Percentiles rank a stretch among this genome's conserved stretches.
phyloP scores from a whole-genome alignment of 1,284 basidiomycete genomes.

The Ganoderma lingzhi region DNA sequence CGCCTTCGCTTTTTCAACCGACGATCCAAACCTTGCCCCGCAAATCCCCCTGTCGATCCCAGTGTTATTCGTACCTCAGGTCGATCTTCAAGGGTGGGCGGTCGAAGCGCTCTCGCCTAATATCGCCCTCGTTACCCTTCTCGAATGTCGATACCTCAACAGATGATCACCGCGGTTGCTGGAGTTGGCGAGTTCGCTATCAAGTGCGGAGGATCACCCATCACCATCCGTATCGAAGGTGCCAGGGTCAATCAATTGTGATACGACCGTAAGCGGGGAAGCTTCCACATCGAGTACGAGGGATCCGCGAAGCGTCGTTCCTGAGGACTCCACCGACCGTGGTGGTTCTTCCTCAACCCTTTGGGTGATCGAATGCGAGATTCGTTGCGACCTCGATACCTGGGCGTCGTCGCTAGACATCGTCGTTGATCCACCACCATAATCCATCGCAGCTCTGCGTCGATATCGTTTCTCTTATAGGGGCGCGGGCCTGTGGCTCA shows the following conservation, averaged over 20 bases:
- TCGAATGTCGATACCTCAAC: conserved; percentile 92
- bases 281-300: conserved; percentile 89
- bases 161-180: conserved; percentile 89
- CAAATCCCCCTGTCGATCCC: conserved; percentile 76
- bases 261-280: conserved; percentile 90
- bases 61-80: conserved; percentile 92
- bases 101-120: conserved; percentile 96
- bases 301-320: conserved; percentile 62
- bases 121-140: conserved; percentile 92
- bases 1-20: conserved; percentile 94
- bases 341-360: conserved; percentile 38
- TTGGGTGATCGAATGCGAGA: conserved; percentile 88
- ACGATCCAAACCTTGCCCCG: conserved; percentile 89
- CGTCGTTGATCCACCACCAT: conserved; percentile 94
- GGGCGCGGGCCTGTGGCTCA: conserved; percentile 97
- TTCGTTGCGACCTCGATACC: conserved; percentile 93
- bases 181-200: conserved; percentile 95
- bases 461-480: conserved; percentile 88
- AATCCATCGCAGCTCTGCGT: conserved; percentile 83
- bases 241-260: conserved; percentile 78
- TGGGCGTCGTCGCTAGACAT: conserved; percentile 92
- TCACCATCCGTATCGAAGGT: conserved; percentile 85
- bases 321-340: conserved; percentile 19
- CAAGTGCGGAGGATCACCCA: conserved; percentile 93
- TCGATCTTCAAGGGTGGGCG: conserved; percentile 97